Evolutionary conservation across 1,139 yeast species (phyloP).

Genomic region (Candida anutae): DNA sequence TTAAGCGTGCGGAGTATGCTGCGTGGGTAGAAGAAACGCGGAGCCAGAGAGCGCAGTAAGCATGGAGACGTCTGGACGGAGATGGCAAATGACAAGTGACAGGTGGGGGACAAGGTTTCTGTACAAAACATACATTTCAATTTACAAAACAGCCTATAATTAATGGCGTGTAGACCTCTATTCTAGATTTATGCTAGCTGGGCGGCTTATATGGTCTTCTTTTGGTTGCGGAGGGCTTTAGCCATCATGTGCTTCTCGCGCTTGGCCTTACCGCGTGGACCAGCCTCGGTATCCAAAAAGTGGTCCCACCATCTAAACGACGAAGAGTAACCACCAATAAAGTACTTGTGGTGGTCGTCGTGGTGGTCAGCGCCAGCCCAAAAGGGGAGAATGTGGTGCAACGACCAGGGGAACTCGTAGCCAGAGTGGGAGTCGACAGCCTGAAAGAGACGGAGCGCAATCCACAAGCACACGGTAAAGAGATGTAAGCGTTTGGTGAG

Average conservation of each 20-base stretch:
- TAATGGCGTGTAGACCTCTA: too few relatives aligned
- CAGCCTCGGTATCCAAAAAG: conserved; percentile 36
- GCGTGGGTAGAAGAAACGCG: conserved; percentile 27
- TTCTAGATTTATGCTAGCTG: too few relatives aligned
- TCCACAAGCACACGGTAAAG: conserved; percentile 38
- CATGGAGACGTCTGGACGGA: too few relatives aligned
- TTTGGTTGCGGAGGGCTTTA: conserved; percentile 22
- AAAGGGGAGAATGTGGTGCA: conserved; percentile 37
- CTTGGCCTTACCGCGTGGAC: conserved; percentile 32
- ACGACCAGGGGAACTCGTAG: conserved; percentile 43
- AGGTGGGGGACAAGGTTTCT: too few relatives aligned
- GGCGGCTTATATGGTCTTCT: conserved; percentile 7
- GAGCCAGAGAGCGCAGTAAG: too few relatives aligned
- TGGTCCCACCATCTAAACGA: conserved; percentile 44
- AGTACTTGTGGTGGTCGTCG: conserved; percentile 41
- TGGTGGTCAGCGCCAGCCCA: conserved; percentile 49
- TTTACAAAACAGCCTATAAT: too few relatives aligned
- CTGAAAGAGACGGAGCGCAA: conserved; percentile 36
- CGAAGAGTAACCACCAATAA: conserved; percentile 38
- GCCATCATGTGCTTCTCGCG: conserved; percentile 29
- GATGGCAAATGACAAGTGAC: too few relatives aligned
- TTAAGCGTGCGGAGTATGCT: conserved; percentile 33
- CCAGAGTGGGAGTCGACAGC: conserved; percentile 45
- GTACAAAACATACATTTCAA: too few relatives aligned
- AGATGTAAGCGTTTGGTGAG: conserved; percentile 32